Evolutionary conservation across 1,284 basidiomycete species (phyloP), one percentile per base, ranked within the genome.

Genomic region (Trichosporon inkin): DNA sequence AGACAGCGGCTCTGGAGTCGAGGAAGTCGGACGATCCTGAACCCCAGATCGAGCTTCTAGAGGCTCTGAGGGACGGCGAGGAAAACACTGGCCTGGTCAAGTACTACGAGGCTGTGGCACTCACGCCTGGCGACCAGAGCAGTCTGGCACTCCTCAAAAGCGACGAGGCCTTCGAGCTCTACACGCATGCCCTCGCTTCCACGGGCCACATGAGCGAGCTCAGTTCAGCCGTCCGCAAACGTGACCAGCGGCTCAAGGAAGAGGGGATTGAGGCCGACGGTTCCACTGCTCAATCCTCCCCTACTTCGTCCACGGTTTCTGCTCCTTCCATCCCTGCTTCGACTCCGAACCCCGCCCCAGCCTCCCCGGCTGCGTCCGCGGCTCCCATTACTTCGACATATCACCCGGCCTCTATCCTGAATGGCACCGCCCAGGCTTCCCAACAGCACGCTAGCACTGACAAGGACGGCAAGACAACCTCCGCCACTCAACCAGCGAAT

Each of bases 61-160:
- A 59, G 10, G 72, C 71, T 11, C 61, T 77, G 14, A 55, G 65
- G 0, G 68, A 68, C 14, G 72, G 70, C 16, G 68, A 67, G 19
- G 74, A 77, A 59, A 59, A 57, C 19, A 47, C n/a, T 10, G 73
- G 73, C 3, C 55, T 76, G 39, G 60, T 61, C 20, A 61, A 61
- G 35, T 76, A 75, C 56, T 77, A 77, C 56, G 73, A 77, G 54
- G 67, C 66, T 6, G 60, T 75, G 47, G 75, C 74, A 16, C 60
- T 71, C 37, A 38, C 53, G 6, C 54, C 56, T 5, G 53, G 49
- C n/a, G 24, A 38, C 22, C 37, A 64, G 17, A 64, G 58, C 17
- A 72, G 66, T 49, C 53, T 62, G 10, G 67, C 62, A n/a, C 60
- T 77, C 37, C 55, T 72, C 32, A 61, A 56, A 55, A 70, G 68